These are phyloP conservation scores for Pseudonitzschia delicatissima DNA, from an alignment of 108 stramenopile species.

Conservation along the genomic window DNA sequence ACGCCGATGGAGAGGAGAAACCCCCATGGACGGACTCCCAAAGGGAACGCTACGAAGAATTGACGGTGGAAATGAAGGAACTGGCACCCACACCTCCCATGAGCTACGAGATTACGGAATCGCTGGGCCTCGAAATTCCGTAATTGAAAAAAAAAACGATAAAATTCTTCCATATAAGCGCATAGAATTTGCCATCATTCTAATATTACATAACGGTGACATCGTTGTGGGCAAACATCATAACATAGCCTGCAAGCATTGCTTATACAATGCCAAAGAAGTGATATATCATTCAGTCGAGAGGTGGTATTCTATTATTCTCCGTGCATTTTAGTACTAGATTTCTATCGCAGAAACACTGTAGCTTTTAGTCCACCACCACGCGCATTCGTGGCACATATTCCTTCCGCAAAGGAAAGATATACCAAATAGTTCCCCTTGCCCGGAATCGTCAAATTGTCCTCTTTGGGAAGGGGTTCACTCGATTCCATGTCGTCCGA, in stretches of 20 bases:
- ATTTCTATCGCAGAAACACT: too few species aligned
- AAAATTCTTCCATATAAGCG: too few species aligned
- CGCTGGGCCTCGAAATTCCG: not conserved
- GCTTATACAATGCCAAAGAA: too few species aligned
- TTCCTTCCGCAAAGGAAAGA: not conserved
- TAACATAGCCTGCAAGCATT: too few species aligned
- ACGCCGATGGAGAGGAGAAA: not conserved
- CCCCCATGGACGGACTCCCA: not conserved
- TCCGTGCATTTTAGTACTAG: too few species aligned
- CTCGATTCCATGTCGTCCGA: constrained; percentile 3
- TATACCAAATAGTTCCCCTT: constrained; percentile 14
- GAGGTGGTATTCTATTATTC: too few species aligned
- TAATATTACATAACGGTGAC: too few species aligned
- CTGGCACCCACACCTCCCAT: not conserved
- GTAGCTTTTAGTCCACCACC: not conserved
- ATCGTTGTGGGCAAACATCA: too few species aligned
- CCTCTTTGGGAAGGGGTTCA: not conserved
- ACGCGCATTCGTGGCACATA: constrained; percentile 3
- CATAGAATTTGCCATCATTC: too few species aligned
- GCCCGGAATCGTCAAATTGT: not conserved
- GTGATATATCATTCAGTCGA: too few species aligned
- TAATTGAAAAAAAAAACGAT: too few species aligned
- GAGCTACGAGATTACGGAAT: constrained; percentile 7
- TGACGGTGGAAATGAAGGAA: not conserved
- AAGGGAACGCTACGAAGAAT: not conserved